Evolutionary conservation across 2,329 filamentous ascomycete genomes (phyloP).

Genomic region (Aspergillus proliferans): DNA sequence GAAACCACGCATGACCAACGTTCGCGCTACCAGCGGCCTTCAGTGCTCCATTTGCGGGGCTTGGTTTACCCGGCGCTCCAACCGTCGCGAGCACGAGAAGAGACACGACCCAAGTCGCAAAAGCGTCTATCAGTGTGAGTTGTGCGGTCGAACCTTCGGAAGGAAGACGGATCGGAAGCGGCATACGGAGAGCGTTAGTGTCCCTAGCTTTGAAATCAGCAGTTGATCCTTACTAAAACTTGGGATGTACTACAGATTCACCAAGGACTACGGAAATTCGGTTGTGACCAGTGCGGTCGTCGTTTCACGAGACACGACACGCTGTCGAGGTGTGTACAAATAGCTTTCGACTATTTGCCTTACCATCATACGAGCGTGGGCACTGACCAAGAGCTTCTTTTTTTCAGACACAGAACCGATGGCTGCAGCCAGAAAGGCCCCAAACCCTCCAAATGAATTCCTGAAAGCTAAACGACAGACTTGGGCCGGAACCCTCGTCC

Average conservation of each 20-base stretch:
- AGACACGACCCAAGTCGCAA: slow-evolving; percentile 70
- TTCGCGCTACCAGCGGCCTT: slow-evolving; percentile 53
- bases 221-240: no score
- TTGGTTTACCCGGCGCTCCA: slow-evolving; percentile 76
- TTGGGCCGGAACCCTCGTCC: neutral
- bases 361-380: neutral
- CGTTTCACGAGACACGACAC: slow-evolving; percentile 77
- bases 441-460: neutral
- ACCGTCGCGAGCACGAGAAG: slow-evolving; percentile 79
- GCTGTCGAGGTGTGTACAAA: slow-evolving; percentile 58
- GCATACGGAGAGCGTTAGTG: slow-evolving; percentile 48
- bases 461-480: neutral
- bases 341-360: neutral
- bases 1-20: neutral
- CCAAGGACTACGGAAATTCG: slow-evolving; percentile 63
- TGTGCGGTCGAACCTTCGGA: slow-evolving; percentile 70
- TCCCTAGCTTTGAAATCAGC: neutral
- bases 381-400: neutral
- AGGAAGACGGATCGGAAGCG: slow-evolving; percentile 70
- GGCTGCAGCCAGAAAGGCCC: neutral
- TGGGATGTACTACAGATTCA: slow-evolving; percentile 54
- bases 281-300: slow-evolving; percentile 64
- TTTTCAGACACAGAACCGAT: neutral
- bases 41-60: slow-evolving; percentile 71
- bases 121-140: slow-evolving; percentile 64